A percentile compares a stretch with the other conserved stretches of the same genome.
Evolutionary conservation across 805 yeast species (phyloP).

Genomic region (Metschnikowia peoriensis): DNA sequence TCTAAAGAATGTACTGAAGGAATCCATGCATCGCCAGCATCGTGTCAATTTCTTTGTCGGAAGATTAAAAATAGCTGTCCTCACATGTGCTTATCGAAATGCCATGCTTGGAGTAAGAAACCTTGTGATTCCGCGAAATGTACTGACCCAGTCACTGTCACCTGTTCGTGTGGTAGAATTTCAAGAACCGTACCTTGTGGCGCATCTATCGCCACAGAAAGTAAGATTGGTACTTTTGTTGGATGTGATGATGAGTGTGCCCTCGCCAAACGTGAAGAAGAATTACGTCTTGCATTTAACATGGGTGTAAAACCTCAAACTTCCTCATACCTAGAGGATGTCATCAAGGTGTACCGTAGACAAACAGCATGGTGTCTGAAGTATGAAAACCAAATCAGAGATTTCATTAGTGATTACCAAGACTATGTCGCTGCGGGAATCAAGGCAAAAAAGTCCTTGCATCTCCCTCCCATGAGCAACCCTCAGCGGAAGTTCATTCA

Average conservation of each 20-base stretch:
- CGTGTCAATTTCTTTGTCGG: constrained; percentile 62
- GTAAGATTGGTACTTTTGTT: constrained; percentile 38
- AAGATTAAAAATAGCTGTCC: constrained; percentile 55
- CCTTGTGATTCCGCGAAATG: constrained; percentile 57
- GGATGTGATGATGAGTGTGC: constrained; percentile 75
- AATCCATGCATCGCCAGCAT: constrained; percentile 45
- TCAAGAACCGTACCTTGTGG: constrained; percentile 54
- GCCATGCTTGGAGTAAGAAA: constrained; percentile 53
- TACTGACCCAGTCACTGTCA: constrained; percentile 44
- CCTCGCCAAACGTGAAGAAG: constrained; percentile 54
- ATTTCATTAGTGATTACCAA: constrained; percentile 44
- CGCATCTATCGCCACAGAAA: constrained; percentile 36
- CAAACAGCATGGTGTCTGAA: constrained; percentile 69
- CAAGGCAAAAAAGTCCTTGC: constrained; percentile 38
- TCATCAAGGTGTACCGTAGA: constrained; percentile 45
- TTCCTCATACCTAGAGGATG: constrained; percentile 46
- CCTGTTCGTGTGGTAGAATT: constrained; percentile 66
- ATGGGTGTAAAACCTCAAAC: constrained; percentile 14
- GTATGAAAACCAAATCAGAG: constrained; percentile 53
- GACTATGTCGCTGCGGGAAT: constrained; percentile 18
- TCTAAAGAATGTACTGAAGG: constrained; percentile 60
- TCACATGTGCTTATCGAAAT: constrained; percentile 60
- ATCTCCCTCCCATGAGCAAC: constrained; percentile 71
- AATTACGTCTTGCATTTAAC: constrained; percentile 61
- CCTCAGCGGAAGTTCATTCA: constrained; percentile 72